Base-by-base conservation (phyloP, 768 basidiomycete genomes). In the Boletus subparvulus region DNA sequence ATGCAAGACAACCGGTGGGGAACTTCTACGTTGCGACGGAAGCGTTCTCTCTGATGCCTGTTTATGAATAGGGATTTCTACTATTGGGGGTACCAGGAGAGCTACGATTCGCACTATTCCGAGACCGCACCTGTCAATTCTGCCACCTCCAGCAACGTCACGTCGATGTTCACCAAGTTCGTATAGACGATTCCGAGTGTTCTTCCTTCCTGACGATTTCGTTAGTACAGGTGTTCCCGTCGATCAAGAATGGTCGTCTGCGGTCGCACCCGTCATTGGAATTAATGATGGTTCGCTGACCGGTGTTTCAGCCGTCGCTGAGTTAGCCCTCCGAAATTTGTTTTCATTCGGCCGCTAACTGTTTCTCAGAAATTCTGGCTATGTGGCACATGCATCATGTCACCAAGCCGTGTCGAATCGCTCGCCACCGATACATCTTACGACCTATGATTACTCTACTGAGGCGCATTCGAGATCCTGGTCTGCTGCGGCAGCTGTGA, bases 1-100 rank as follows among this genome's bases (percentile, higher is more conserved):
- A 69, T 67, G 62, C 59, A 52, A 46, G 33, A 43, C 24, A 32
- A 35, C 3, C 6, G 36, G 67, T 67, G 45, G 13, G 57, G n/a
- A 28, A 4, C 33, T 36, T 44, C 36, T 55, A 44, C 30, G 32
- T 10, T 7, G 19, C 21, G 11, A 21, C 26, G 3, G 14, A 10
- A 30, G 12, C 28, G 4, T 11, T 8, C 16, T 41, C 32, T 10
- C 52, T 60, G 28, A 69, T 24, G 4, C 33, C 5, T 36, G 16
- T 33, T n/a, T 17, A 7, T 50, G 17, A 39, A 28, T 26, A 69
- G 63, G 32, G 39, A 16, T 35, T 21, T 9, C 19, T 43, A 12
- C 32, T 7, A 21, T 30, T 10, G 33, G 9, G 24, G 13, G 14
- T 7, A 7, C 21, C 44, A 51, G 37, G 43, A 36, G 16, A 33